Conservation (phyloP, 495 filamentous ascomycete genomes). For the Penicillium samsonianum region DNA sequence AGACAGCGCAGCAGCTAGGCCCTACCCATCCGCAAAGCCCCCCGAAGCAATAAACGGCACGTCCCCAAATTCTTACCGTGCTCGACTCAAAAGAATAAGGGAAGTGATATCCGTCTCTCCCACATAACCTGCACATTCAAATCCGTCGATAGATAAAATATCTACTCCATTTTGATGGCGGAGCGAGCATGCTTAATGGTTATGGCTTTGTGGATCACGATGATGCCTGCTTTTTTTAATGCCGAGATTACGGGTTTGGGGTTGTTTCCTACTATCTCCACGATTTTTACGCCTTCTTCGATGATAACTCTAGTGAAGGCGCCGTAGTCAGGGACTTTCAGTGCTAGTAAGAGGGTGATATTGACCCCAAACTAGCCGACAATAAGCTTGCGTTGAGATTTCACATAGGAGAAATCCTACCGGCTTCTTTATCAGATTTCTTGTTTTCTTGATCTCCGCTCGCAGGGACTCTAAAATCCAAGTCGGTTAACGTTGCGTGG, state of each 20-base stretch:
- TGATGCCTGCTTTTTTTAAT: conserved; percentile 76
- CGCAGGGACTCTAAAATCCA: conserved; percentile 72
- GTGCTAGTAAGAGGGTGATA: conserved; percentile 86
- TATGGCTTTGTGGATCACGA: conserved; percentile 94
- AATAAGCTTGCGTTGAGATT: too few relatives aligned
- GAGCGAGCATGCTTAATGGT: conserved; percentile 90
- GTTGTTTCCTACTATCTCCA: conserved; percentile 94
- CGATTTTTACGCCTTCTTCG: conserved; percentile 88
- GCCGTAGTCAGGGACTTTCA: conserved; percentile 84
- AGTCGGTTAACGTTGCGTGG: too few relatives aligned
- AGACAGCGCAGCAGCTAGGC: conserved; percentile 84
- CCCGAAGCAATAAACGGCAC: conserved; percentile 94
- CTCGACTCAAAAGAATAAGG: conserved; percentile 85
- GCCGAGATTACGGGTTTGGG: conserved; percentile 89
- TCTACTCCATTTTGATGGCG: conserved; percentile 94
- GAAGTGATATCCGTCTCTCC: conserved; percentile 96
- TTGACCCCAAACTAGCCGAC: conserved; percentile 74
- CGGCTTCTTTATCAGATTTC: conserved; percentile 77
- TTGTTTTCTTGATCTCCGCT: conserved; percentile 85
- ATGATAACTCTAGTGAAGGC: conserved; percentile 92
- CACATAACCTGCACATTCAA: conserved; percentile 95
- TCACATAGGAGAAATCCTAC: too few relatives aligned
- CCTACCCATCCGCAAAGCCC: conserved; percentile 92
- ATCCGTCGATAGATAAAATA: conserved; percentile 93
- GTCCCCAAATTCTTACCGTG: conserved; percentile 71